These are phyloP conservation scores for Xylaria sp. DNA, from an alignment of 2,329 filamentous ascomycete species.

Conservation along the genomic window DNA sequence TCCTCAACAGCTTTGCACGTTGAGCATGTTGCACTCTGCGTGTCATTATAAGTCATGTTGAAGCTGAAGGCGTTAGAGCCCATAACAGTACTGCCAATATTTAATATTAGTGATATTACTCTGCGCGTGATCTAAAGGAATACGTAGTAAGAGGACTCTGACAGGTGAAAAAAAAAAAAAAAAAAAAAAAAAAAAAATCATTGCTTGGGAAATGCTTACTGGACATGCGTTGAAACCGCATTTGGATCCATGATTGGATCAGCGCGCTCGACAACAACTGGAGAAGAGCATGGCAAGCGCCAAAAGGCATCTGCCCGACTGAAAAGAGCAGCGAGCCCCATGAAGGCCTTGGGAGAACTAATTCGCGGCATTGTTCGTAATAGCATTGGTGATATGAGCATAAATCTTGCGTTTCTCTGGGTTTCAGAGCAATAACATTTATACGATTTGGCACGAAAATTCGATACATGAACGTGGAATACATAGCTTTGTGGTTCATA, in stretches of 20 bases:
- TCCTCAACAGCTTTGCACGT: constrained; percentile 72
- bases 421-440: not conserved
- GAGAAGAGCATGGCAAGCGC: constrained; percentile 43
- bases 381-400: not conserved
- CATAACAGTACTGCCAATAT: constrained; percentile 66
- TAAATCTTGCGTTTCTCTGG: too few species aligned
- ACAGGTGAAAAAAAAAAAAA: too few species aligned
- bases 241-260: constrained; percentile 71
- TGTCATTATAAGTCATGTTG: constrained; percentile 62
- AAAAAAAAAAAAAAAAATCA: too few species aligned
- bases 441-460: not conserved
- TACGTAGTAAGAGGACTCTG: not conserved
- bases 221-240: constrained; percentile 59
- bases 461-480: constrained; percentile 12
- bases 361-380: constrained; percentile 25
- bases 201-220: not conserved
- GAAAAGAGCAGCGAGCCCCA: constrained; percentile 35
- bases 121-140: not conserved
- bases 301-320: constrained; percentile 40
- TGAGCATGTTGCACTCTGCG: constrained; percentile 68
- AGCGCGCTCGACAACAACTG: constrained; percentile 56
- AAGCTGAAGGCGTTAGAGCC: constrained; percentile 71
- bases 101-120: not conserved
- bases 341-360: constrained; percentile 25
- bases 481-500: constrained; percentile 23